Conservation (phyloP, 2,329 filamentous ascomycete species). For the Apiospora rasikravindrae region DNA sequence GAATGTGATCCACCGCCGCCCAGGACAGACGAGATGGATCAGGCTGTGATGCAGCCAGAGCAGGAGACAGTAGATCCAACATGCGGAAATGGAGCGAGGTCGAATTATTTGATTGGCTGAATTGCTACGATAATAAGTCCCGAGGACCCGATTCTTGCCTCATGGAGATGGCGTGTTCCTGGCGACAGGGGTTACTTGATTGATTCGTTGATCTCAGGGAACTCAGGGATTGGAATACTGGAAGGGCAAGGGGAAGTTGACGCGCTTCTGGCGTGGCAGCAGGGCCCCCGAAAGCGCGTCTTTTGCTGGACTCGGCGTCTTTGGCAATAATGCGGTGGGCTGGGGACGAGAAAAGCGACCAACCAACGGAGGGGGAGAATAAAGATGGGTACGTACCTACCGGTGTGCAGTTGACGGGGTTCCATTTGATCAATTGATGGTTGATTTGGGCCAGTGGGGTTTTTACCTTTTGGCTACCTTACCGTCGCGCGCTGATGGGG, state of each 20-base stretch:
- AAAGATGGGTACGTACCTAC: background rate
- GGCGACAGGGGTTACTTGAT: background rate
- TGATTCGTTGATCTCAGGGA: background rate
- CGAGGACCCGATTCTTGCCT: background rate
- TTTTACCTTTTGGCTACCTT: background rate
- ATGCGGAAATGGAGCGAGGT: background rate
- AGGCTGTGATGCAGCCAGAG: background rate
- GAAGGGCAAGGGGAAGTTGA: constrained; percentile 8
- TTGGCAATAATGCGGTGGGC: background rate
- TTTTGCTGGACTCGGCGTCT: background rate
- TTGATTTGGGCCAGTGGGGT: background rate
- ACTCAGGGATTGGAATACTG: no score
- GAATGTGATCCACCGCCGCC: background rate
- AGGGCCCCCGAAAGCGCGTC: background rate
- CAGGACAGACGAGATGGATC: background rate
- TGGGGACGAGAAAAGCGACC: background rate
- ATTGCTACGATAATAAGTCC: background rate
- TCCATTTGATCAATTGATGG: background rate
- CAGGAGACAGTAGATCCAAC: background rate
- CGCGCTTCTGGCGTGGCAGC: background rate
- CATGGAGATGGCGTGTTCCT: background rate
- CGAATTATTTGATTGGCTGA: constrained; percentile 10
- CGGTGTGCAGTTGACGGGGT: background rate
- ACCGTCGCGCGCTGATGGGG: constrained; percentile 5
- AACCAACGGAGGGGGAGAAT: no score